phyloP scores from a whole-genome alignment of 371 early-diverging fungal genomes.

The Capillidium heterosporum region DNA sequence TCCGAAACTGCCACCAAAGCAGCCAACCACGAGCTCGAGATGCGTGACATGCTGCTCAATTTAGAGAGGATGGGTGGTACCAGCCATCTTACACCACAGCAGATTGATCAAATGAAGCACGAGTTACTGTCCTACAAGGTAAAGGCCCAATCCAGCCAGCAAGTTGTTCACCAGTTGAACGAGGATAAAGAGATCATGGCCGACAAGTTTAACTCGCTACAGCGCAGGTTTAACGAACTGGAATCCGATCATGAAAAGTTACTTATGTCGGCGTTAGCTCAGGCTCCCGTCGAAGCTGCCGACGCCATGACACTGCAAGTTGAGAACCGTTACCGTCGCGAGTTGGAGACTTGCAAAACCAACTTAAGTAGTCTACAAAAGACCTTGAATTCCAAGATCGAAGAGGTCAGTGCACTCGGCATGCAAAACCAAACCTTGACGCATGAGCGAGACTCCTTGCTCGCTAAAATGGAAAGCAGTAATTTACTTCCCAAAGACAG shows the following conservation, averaged over 20 bases:
- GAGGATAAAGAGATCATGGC: slow-evolving; percentile 37
- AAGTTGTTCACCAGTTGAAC: slow-evolving; percentile 41
- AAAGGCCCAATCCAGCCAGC: slow-evolving; percentile 38
- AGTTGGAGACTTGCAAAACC: slow-evolving; percentile 83
- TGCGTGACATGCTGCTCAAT: slow-evolving; percentile 44
- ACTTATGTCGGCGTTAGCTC: slow-evolving; percentile 13
- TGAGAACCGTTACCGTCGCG: slow-evolving; percentile 80
- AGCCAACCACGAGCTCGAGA: slow-evolving; percentile 52
- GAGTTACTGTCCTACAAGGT: slow-evolving; percentile 42
- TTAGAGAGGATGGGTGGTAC: slow-evolving; percentile 24
- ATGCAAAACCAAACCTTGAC: not conserved
- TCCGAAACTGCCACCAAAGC: slow-evolving; percentile 34
- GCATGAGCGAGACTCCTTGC: not conserved
- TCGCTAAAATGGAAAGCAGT: not conserved
- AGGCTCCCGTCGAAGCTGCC: not conserved
- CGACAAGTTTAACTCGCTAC: slow-evolving; percentile 45
- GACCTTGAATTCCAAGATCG: slow-evolving; percentile 40
- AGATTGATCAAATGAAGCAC: slow-evolving; percentile 60
- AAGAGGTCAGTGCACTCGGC: slow-evolving; percentile 10
- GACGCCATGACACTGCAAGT: not conserved
- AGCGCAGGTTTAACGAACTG: slow-evolving; percentile 41
- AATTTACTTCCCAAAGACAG: not conserved
- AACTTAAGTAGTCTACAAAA: no score
- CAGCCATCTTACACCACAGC: slow-evolving; percentile 33
- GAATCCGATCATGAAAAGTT: slow-evolving; percentile 82